Percentiles rank a stretch among this genome's conserved stretches.
These are phyloP conservation scores for Rhynchosporium secalis DNA, from an alignment of 2,329 filamentous ascomycete species.

Conservation along the genomic window DNA sequence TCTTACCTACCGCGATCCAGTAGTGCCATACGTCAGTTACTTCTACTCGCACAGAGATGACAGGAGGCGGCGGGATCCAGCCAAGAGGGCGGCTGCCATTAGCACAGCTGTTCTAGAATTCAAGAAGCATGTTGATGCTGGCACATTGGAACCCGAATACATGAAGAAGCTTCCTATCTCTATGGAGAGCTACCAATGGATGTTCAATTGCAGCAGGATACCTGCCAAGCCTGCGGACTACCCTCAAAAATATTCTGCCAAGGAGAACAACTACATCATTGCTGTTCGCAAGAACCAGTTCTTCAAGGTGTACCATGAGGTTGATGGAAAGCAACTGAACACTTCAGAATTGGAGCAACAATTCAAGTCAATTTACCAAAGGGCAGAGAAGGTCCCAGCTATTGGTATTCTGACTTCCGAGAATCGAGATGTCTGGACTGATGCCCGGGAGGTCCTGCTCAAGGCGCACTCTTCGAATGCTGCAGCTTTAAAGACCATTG, in stretches of 20 bases:
- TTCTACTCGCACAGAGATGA: slow-evolving; percentile 99
- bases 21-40: slow-evolving; percentile 98
- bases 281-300: slow-evolving; percentile 95
- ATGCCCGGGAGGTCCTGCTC: slow-evolving; percentile 75
- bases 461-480: slow-evolving; percentile 78
- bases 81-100: slow-evolving; percentile 90
- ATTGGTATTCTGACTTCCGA: slow-evolving; percentile 86
- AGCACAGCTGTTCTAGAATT: slow-evolving; percentile 85
- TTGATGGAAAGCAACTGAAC: slow-evolving; percentile 82
- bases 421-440: slow-evolving; percentile 91
- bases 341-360: slow-evolving; percentile 86
- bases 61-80: slow-evolving; percentile 79
- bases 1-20: slow-evolving; percentile 88
- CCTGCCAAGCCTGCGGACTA: slow-evolving; percentile 80
- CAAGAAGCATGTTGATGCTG: slow-evolving; percentile 84
- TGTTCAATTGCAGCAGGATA: slow-evolving; percentile 94
- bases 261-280: slow-evolving; percentile 82
- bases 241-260: slow-evolving; percentile 74
- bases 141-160: slow-evolving; percentile 90
- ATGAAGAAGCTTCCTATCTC: slow-evolving; percentile 97
- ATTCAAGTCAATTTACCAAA: slow-evolving; percentile 81
- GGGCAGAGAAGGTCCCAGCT: slow-evolving; percentile 69
- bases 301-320: slow-evolving; percentile 85
- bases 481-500: slow-evolving; percentile 74
- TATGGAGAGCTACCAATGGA: slow-evolving; percentile 98